Evolutionary conservation across 2,329 filamentous ascomycete genomes (phyloP).

Genomic region (Stylonectria norvegica): DNA sequence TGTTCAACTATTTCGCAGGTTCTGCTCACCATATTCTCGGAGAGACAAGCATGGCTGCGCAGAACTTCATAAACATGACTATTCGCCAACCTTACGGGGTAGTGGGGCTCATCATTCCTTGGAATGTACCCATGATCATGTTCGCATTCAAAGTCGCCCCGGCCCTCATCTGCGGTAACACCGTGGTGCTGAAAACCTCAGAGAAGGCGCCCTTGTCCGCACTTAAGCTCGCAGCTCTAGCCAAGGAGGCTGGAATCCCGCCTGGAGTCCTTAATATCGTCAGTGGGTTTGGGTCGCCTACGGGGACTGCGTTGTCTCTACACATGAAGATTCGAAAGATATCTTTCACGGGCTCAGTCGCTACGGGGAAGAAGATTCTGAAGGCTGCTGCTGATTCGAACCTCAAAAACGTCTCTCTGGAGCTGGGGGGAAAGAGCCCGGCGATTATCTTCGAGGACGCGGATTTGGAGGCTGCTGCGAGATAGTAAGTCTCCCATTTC

Average conservation of each 20-base stretch:
- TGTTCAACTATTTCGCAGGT: neutral
- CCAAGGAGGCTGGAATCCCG: constrained; percentile 52
- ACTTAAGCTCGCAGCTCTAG: constrained; percentile 38
- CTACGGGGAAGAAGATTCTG: constrained; percentile 59
- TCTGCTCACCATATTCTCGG: neutral
- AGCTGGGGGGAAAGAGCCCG: constrained; percentile 59
- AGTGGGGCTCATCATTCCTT: neutral
- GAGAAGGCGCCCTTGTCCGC: constrained; percentile 48
- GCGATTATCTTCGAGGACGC: constrained; percentile 56
- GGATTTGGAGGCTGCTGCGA: too few relatives aligned
- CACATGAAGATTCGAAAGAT: constrained; percentile 59
- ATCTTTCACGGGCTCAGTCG: constrained; percentile 58
- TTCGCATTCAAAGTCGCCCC: constrained; percentile 38
- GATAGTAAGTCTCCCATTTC: too few relatives aligned
- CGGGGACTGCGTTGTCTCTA: constrained; percentile 54
- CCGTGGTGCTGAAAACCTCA: constrained; percentile 52
- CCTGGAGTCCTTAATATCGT: constrained; percentile 50
- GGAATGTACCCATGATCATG: neutral
- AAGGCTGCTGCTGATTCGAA: constrained; percentile 46
- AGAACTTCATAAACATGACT: constrained; percentile 25
- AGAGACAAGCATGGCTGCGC: constrained; percentile 21
- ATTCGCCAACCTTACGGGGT: neutral
- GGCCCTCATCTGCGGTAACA: constrained; percentile 52
- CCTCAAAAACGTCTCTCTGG: constrained; percentile 57
- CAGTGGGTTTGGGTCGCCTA: constrained; percentile 51